Base-by-base conservation (phyloP, 2,329 filamentous ascomycete genomes). In the Diatrype stigma region DNA sequence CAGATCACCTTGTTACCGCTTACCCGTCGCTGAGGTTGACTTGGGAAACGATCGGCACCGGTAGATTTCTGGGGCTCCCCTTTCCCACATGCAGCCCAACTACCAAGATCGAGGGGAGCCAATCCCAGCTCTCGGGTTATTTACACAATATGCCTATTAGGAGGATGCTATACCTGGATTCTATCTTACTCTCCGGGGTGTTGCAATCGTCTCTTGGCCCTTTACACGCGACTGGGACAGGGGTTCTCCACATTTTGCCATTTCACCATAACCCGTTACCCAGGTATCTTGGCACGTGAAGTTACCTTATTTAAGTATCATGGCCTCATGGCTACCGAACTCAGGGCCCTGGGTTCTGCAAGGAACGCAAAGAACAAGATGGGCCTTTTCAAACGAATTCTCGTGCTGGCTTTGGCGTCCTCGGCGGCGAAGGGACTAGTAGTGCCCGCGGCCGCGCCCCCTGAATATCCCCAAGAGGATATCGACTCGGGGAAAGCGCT, bases 401-500 rank as follows among this genome's bases (percentile, higher is more conserved):
- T 42, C 38, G 19, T 23, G 11, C 38, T 42, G 17, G 12, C 7
- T 12, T 19, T 42, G 19, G 19, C 38, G 38, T 11, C 19, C 38
- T 42, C 19, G 19, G 38, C 38, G n/a, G 38, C 19, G n/a, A 14
- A 6, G 19, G 19, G 7, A 6, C 11, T 16, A 12, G 38, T 12
- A 19, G 38, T 8, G 12, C 8, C 38, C 38, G n/a, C n/a, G n/a
- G n/a, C n/a, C n/a, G n/a, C n/a, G n/a, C n/a, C n/a, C n/a, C n/a
- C n/a, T n/a, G 19, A 42, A 12, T 42, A 42, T 23, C 6, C 59
- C 46, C 61, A 64, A 48, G 57, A 50, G 32, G 62, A 65, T 19
- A 62, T 65, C 52, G 50, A 57, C 51, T 63, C 62, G 10, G 63
- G 63, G 3, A 63, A 63, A 45, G 62, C 56, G 5, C 46, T 65